phyloP scores from a whole-genome alignment of 1,284 basidiomycete species.

The Sphagnurus paluster region DNA sequence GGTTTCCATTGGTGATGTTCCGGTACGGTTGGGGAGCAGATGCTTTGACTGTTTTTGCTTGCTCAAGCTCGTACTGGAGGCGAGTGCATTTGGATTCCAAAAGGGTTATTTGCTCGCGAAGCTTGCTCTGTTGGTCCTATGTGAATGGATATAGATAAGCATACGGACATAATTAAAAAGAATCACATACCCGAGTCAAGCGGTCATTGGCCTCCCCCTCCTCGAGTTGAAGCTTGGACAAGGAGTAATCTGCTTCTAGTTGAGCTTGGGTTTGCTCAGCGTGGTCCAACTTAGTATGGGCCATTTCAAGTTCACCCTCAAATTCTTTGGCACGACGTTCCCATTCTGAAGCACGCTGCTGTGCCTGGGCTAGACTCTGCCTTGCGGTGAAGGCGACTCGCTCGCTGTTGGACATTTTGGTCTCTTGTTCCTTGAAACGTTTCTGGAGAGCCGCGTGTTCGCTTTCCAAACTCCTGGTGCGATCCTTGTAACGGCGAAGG shows the following conservation, averaged over 20 bases:
- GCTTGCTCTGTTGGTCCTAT: constrained; percentile 71
- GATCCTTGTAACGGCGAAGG: constrained; percentile 63
- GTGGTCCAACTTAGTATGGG: constrained; percentile 61
- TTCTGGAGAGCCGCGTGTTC: constrained; percentile 69
- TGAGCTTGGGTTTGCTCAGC: constrained; percentile 63
- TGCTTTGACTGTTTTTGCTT: constrained; percentile 41
- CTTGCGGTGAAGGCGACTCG: constrained; percentile 55
- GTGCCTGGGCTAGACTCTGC: constrained; percentile 66
- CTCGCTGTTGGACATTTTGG: constrained; percentile 58
- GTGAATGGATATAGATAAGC: constrained; percentile 12
- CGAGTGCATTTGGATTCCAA: constrained; percentile 65
- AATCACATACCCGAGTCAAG: constrained; percentile 53
- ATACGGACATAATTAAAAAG: constrained; percentile 1
- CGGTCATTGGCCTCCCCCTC: constrained; percentile 72
- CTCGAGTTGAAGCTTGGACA: constrained; percentile 68
- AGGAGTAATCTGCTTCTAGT: constrained; percentile 66
- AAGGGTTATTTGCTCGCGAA: constrained; percentile 62
- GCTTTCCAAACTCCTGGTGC: constrained; percentile 62
- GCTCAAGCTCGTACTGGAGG: constrained; percentile 60
- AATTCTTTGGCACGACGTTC: constrained; percentile 73
- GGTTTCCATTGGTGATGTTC: constrained; percentile 35
- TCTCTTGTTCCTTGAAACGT: constrained; percentile 70
- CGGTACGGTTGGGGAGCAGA: constrained; percentile 31
- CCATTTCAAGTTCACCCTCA: constrained; percentile 60
- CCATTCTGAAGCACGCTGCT: constrained; percentile 77